Base-by-base conservation (phyloP, 1,139 yeast genomes). In the Diutina neorugosa region DNA sequence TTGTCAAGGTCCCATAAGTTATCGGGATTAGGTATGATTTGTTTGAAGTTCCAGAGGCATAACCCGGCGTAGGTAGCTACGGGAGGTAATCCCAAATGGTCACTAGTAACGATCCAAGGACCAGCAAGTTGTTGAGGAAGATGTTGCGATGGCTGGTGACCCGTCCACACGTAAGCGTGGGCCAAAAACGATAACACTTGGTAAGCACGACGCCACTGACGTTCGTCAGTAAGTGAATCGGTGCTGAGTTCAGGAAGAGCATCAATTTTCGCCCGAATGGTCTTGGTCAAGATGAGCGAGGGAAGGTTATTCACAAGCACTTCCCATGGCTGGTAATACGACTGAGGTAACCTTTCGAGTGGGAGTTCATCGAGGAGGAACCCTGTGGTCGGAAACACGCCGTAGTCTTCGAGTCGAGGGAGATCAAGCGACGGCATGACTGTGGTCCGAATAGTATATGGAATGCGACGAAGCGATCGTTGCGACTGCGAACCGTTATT, bases 151-250 rank as follows among this genome's bases (percentile, higher is more conserved):
- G 96, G 86, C 48, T 74, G 77, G 49, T 82, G 83, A 34, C 81
- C 80, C 2, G 85, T 84, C 98, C 98, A 91, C 21, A 91, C 82
- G 63, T 91, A 91, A 1, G 94, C 96, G 66, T 91, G 96, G 7
- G 88, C 79, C 54, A 91, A 66, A 61, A 90, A 90, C 11, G 93
- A 83, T 34, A 91, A 71, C 2, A 88, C 72, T 20, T 86, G 82
- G 65, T 86, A 87, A 0, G 96, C 96, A 59, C 97, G 76, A 63
- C 95, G 78, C 64, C 77, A 74, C 59, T 89, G 83, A 20, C 73
- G 70, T 46, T 66, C 64, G 42, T 65, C 74, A 1, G 60, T 59
- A 41, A 89, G 71, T 9, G 67, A 60, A 4, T 70, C 74, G 0
- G 78, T 73, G 2, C 75, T 62, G 50, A 89, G 70, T 1, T 73